Evolutionary conservation across 2,329 filamentous ascomycete genomes (phyloP).

Genomic region (Aspergillus tanneri): DNA sequence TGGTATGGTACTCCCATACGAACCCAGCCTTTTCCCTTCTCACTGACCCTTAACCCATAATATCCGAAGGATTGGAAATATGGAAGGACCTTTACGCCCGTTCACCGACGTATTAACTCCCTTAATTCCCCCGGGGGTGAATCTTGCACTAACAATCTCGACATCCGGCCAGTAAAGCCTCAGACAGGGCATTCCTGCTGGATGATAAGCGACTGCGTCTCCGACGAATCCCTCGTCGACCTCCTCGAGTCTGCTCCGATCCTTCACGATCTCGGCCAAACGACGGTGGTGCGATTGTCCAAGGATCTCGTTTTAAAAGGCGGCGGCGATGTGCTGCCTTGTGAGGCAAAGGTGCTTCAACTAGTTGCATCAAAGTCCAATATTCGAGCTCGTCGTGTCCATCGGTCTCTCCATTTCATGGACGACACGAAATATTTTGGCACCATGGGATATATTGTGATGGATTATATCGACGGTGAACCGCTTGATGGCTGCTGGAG

Average conservation of each 20-base stretch:
- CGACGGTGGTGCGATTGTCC: constrained; percentile 26
- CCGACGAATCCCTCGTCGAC: constrained; percentile 12
- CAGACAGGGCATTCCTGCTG: constrained; percentile 10
- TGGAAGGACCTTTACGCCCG: constrained; percentile 2
- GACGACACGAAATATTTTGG: constrained; percentile 24
- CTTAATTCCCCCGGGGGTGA: not conserved
- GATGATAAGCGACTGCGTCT: constrained; percentile 12
- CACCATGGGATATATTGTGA: constrained; percentile 27
- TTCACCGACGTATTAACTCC: constrained; percentile 7
- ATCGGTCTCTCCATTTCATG: constrained; percentile 23
- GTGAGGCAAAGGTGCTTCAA: constrained; percentile 23
- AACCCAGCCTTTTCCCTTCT: not conserved
- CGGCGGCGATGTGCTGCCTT: constrained; percentile 21
- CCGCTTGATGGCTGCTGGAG: constrained; percentile 27
- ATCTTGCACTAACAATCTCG: constrained; percentile 2
- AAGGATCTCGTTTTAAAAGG: constrained; percentile 23
- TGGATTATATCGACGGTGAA: constrained; percentile 30
- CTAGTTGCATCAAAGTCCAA: constrained; percentile 21
- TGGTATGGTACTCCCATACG: not conserved
- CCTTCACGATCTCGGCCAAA: constrained; percentile 19
- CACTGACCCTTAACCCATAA: not conserved
- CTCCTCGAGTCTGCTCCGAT: constrained; percentile 19
- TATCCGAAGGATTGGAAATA: not conserved
- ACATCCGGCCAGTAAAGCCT: constrained; percentile 6
- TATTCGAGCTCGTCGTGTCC: constrained; percentile 23